Evolutionary conservation across 75 land plant genomes (phyloP), one percentile per base, ranked within the genome.

Genomic region (Picea sitchensis): DNA sequence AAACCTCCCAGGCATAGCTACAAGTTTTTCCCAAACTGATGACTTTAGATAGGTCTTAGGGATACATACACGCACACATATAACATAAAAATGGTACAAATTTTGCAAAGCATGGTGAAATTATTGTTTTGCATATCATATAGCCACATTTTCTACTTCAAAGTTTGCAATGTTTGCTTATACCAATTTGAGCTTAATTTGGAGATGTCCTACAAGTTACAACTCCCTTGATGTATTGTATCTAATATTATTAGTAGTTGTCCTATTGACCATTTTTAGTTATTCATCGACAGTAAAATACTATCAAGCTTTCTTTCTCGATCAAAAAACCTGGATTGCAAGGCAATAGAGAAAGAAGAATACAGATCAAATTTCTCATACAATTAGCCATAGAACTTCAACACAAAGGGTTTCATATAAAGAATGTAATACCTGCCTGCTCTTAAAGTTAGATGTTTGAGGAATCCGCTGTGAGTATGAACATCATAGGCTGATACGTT

Each of bases 401-500:
- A 26, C 14, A 30, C 5, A 44, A 11, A 75, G 20, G 38, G 26
- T 30, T 14, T 14, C 56, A 34, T 65, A 41, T 44, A 77, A 26
- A 68, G 75, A 38, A 75, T 23, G 51, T 12, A 76, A 18, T 81
- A 94, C 99, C 94, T 91, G 84, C 99, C 99, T 82, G 95, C 85
- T 84, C 99, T 84, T 12, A 96, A 82, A 79, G 90, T 84, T 15
- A 96, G 83, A 91, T 96, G 99, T 67, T 90, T 94, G 21, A 96
- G 90, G 84, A 89, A 96, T 59, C 99, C 99, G 62, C 44, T 65
- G 84, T 94, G 91, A 14, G 84, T 84, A 73, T 84, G 87, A 36
- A 87, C 94, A 88, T 96, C 78, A 78, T 96, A 96, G 18, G 99
- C 90, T n/a, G 92, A 83, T 41, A 96, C 85, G 11, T 92, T 79